Conservation (phyloP, 73 alveolate genomes). For the Diophrys appendiculata region DNA sequence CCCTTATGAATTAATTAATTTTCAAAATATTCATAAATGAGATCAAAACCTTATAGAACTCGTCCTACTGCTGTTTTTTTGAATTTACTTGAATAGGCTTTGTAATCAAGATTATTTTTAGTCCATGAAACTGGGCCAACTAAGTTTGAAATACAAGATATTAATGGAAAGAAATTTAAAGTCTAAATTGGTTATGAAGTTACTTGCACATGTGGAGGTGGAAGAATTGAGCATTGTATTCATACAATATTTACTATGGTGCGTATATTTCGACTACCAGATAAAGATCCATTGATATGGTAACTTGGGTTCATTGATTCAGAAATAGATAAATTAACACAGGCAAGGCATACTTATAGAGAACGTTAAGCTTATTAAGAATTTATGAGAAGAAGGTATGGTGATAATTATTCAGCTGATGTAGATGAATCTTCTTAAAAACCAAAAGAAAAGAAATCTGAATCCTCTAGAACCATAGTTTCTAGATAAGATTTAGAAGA, state of each 20-base stretch:
- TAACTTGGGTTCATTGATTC: slow-evolving; percentile 38
- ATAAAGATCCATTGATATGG: slow-evolving; percentile 28
- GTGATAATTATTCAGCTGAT: not conserved
- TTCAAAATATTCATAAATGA: not conserved
- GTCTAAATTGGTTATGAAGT: slow-evolving; percentile 23
- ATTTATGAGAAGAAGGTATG: slow-evolving; percentile 8
- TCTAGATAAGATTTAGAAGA: slow-evolving; percentile 25
- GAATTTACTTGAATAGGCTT: not conserved
- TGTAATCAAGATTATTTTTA: slow-evolving; percentile 3
- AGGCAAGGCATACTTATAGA: slow-evolving; percentile 9
- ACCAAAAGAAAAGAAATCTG: slow-evolving; percentile 5
- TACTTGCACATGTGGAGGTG: slow-evolving; percentile 34
- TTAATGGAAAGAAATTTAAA: slow-evolving; percentile 9
- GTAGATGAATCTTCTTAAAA: not conserved
- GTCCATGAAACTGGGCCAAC: slow-evolving; percentile 34
- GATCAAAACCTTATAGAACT: slow-evolving; percentile 16
- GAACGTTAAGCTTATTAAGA: not conserved
- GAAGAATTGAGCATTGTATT: slow-evolving; percentile 20
- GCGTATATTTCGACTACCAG: slow-evolving; percentile 13
- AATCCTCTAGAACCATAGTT: slow-evolving; percentile 21
- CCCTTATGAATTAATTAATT: no score
- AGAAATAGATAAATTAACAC: slow-evolving; percentile 37
- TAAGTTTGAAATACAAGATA: slow-evolving; percentile 8
- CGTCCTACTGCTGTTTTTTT: slow-evolving; percentile 5
- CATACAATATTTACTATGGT: slow-evolving; percentile 9